Conservation (phyloP, 2,329 filamentous ascomycete genomes). For the Hymenoscyphus fraxineus region DNA sequence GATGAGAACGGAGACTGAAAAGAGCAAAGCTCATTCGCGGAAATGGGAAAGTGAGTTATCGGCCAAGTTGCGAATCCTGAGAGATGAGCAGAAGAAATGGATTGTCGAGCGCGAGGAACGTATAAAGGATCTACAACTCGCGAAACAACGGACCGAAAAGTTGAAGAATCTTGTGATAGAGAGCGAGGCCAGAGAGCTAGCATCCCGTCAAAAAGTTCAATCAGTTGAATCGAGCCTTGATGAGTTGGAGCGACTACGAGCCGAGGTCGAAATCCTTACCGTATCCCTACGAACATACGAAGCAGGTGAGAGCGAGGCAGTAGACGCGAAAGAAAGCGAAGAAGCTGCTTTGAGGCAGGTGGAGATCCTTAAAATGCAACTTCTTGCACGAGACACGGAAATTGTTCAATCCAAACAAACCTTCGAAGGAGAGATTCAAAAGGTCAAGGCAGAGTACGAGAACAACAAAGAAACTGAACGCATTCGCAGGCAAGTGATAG, state of each 20-base stretch:
- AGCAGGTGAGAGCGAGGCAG: slow-evolving; percentile 57
- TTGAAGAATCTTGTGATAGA: slow-evolving; percentile 63
- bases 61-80: slow-evolving; percentile 60
- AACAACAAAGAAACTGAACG: slow-evolving; percentile 12
- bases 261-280: slow-evolving; percentile 58
- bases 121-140: slow-evolving; percentile 54
- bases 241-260: slow-evolving; percentile 57
- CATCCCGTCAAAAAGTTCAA: slow-evolving; percentile 59
- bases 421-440: slow-evolving; percentile 46
- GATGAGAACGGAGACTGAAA: slow-evolving; percentile 68
- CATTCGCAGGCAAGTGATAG: slow-evolving; percentile 20
- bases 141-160: slow-evolving; percentile 58
- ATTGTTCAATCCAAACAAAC: slow-evolving; percentile 39
- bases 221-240: slow-evolving; percentile 58
- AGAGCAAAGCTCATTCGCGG: slow-evolving; percentile 67
- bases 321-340: slow-evolving; percentile 54
- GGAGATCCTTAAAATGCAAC: slow-evolving; percentile 54
- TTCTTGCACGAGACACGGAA: slow-evolving; percentile 50
- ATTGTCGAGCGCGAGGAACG: slow-evolving; percentile 54
- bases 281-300: slow-evolving; percentile 60
- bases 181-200: slow-evolving; percentile 65
- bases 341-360: slow-evolving; percentile 56
- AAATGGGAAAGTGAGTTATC: slow-evolving; percentile 74
- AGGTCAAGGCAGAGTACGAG: slow-evolving; percentile 38
- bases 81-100: slow-evolving; percentile 68